Conservation (phyloP, 805 yeast genomes). For the Kodamaea kaohsiungensis region DNA sequence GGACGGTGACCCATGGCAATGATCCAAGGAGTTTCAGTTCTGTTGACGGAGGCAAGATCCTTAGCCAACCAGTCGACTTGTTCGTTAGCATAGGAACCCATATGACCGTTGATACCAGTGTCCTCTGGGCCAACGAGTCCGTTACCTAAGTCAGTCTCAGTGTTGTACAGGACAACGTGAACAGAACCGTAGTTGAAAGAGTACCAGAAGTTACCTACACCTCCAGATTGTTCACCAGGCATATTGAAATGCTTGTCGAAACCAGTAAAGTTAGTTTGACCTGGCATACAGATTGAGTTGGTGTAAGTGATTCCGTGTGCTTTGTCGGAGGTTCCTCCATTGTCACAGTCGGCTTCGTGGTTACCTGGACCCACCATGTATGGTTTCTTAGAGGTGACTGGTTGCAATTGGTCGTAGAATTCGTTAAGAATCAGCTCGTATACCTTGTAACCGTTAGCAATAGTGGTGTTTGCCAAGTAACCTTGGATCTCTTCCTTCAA, state of each 20-base stretch:
- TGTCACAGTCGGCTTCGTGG: conserved; percentile 18
- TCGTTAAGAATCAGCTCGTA: conserved; percentile 16
- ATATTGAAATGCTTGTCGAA: conserved; percentile 15
- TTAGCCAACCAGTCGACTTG: conserved; percentile 15
- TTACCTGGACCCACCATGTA: conserved; percentile 18
- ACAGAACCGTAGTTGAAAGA: conserved; percentile 17
- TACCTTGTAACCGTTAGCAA: conserved; percentile 13
- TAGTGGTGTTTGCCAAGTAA: conserved; percentile 13
- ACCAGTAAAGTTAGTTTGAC: conserved; percentile 18
- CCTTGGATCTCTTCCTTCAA: conserved; percentile 15
- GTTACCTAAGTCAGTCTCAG: conserved; percentile 18
- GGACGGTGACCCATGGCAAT: conserved; percentile 18
- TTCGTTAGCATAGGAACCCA: conserved; percentile 14
- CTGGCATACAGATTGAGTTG: conserved; percentile 16
- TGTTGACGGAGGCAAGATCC: conserved; percentile 15
- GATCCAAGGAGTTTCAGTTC: conserved; percentile 18
- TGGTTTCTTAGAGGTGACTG: conserved; percentile 14
- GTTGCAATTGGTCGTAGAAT: conserved; percentile 15
- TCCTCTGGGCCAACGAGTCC: conserved; percentile 16
- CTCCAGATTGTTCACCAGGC: conserved; percentile 16
- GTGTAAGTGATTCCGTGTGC: conserved; percentile 8
- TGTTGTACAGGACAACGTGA: conserved; percentile 14
- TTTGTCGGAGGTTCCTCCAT: conserved; percentile 12
- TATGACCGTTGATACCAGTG: conserved; percentile 13
- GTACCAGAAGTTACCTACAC: conserved; percentile 16